Evolutionary conservation across 2,329 filamentous ascomycete species (phyloP).

Genomic region (Helminthosporium solani): DNA sequence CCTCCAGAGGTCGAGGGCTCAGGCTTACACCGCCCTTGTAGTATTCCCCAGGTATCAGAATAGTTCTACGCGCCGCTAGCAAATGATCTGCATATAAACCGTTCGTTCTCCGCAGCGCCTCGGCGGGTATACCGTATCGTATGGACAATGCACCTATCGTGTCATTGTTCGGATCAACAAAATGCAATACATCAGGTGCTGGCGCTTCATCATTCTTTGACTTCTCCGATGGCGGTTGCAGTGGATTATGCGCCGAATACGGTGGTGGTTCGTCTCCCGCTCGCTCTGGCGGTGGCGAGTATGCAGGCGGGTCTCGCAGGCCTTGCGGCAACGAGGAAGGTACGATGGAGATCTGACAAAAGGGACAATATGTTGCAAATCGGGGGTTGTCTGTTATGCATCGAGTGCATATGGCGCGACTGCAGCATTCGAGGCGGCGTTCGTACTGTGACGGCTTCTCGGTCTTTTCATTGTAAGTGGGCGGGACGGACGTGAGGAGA

Average conservation of each 20-base stretch:
- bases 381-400: constrained; percentile 70
- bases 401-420: constrained; percentile 67
- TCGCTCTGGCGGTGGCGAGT: constrained; percentile 48
- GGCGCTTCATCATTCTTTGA: constrained; percentile 16
- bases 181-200: constrained; percentile 70
- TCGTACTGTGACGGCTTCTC: constrained; percentile 64
- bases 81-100: constrained; percentile 71
- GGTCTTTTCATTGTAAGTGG: constrained; percentile 54
- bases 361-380: constrained; percentile 68
- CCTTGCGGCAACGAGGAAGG: constrained; percentile 64
- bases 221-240: constrained; percentile 36
- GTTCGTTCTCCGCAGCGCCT: constrained; percentile 65
- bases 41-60: constrained; percentile 70
- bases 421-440: constrained; percentile 67
- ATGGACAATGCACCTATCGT: constrained; percentile 68
- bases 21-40: constrained; percentile 68
- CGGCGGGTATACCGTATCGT: constrained; percentile 67
- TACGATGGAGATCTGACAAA: constrained; percentile 69
- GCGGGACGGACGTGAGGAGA: constrained; percentile 57
- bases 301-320: constrained; percentile 67
- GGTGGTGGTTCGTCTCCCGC: constrained; percentile 46
- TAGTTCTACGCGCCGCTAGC: constrained; percentile 65
- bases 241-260: constrained; percentile 42
- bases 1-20: constrained; percentile 69
- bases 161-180: constrained; percentile 69